These are phyloP conservation scores for Podospora appendiculata DNA, from an alignment of 495 filamentous ascomycete genomes.

Conservation along the genomic window DNA sequence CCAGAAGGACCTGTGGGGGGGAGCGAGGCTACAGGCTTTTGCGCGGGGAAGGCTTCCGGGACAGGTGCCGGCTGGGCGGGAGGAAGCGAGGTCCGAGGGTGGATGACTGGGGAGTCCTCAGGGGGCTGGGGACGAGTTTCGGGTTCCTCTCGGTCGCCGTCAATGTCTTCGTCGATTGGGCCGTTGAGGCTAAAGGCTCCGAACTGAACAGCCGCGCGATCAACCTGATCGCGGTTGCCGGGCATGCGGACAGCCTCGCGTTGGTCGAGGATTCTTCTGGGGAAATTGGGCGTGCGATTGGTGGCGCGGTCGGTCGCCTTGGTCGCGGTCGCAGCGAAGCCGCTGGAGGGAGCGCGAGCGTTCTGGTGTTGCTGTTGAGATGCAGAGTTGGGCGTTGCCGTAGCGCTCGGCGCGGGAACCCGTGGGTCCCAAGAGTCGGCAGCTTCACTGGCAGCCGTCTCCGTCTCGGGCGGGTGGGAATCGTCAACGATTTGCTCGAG, in stretches of 20 bases:
- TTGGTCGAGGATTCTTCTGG: conserved; percentile 82
- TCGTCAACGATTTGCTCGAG: conserved; percentile 81
- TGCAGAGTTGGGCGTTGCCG: conserved; percentile 46
- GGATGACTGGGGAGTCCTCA: conserved; percentile 85
- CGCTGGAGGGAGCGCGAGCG: conserved; percentile 49
- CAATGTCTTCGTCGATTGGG: conserved; percentile 68
- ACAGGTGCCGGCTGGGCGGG: conserved; percentile 54
- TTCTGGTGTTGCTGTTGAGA: conserved; percentile 50
- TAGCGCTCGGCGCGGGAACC: conserved; percentile 38
- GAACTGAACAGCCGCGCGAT: conserved; percentile 92
- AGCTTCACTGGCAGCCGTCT: conserved; percentile 83
- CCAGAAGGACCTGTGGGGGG: conserved; percentile 35
- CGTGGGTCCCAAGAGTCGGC: conserved; percentile 74
- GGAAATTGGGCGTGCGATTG: conserved; percentile 62
- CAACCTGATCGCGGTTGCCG: conserved; percentile 83
- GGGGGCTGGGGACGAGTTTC: conserved; percentile 93
- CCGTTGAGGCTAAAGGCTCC: conserved; percentile 90
- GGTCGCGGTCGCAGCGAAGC: conserved; percentile 64
- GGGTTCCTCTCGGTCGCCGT: conserved; percentile 88
- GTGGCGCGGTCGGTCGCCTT: conserved; percentile 59
- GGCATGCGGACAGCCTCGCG: conserved; percentile 98
- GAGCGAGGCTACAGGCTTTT: conserved; percentile 63
- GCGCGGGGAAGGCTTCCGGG: conserved; percentile 52
- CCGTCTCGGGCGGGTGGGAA: conserved; percentile 64
- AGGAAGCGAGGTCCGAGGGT: conserved; percentile 82